These are phyloP conservation scores for Seminavis robusta DNA, from an alignment of 108 stramenopile species.

Conservation along the genomic window DNA sequence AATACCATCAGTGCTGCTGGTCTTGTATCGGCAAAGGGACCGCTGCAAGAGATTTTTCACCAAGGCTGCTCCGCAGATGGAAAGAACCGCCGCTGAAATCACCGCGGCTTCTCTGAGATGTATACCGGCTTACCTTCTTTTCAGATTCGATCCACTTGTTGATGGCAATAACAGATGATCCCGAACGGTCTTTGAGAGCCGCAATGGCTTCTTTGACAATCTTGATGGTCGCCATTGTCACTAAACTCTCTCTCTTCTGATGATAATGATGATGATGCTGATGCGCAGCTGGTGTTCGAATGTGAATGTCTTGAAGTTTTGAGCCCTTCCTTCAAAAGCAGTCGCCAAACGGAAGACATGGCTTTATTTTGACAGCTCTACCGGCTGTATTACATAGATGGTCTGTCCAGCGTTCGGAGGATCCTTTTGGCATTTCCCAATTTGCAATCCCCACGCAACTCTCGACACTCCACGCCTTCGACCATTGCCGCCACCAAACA, in stretches of 20 bases:
- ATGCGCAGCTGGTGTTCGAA: no score
- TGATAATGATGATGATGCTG: not conserved
- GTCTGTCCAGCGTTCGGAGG: no score
- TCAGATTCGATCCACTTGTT: constrained; percentile 74
- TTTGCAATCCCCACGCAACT: no score
- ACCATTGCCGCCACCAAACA: no score
- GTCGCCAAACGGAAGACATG: no score
- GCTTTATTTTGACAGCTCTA: no score
- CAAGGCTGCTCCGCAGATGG: not conserved
- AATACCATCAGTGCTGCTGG: not conserved
- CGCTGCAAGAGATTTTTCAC: not conserved
- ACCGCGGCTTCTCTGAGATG: not conserved
- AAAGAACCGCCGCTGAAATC: not conserved
- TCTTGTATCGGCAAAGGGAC: not conserved
- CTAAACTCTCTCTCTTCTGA: not conserved
- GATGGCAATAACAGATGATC: constrained; percentile 70
- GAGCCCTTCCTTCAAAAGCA: no score
- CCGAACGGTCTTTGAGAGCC: constrained; percentile 74
- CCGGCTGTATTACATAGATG: no score
- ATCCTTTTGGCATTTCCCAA: no score
- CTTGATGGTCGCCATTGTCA: constrained; percentile 58
- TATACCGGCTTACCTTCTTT: constrained; percentile 34
- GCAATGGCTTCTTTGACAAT: constrained; percentile 67
- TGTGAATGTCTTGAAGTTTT: no score
- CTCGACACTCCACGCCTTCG: no score